Evolutionary conservation across 495 filamentous ascomycete species (phyloP), one percentile per base, ranked within the genome.

Genomic region (Entonaema liquescens): DNA sequence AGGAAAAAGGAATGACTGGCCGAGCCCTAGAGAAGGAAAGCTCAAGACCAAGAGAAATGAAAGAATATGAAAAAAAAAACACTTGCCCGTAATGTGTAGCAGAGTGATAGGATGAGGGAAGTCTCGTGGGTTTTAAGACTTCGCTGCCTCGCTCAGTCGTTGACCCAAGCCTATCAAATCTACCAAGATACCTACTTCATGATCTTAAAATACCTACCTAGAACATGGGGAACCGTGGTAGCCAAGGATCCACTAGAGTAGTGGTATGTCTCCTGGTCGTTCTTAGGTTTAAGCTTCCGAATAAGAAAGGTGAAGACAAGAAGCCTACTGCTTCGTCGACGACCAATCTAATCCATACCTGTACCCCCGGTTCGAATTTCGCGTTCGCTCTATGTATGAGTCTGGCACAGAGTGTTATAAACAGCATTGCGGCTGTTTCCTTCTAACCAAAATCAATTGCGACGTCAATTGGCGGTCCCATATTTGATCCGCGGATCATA

Each of bases 11-110:
- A 66, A 50, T 42, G 68, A 26, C 38, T 59, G 54, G 35, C 52
- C 68, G 68, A 63, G 63, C 63, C 53, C 42, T 38, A 54, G 12
- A 66, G 57, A 65, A 65, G 29, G 56, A 67, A 65, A 63, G 42
- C 63, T 21, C 54, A 31, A 59, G 42, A 31, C 53, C 15, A 42
- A 42, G 47, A 49, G 23, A 67, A 60, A 72, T 5, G 59, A 72
- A 55, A 47, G 64, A 53, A 72, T 47, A 2, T 25, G 53, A 65
- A 29, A 70, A 60, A 65, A 29, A 70, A 60, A 50, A 67, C 31
- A 15, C 63, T 55, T 52, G n/a, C 49, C 42, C 31, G 57, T 53
- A 50, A 33, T 57, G 52, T 23, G 13, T 29, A 17, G 23, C 28
- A 6, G 0, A 25, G 25, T 58, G 35, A 44, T 55, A 52, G 49